Percentiles rank a stretch among this genome's conserved stretches.
Conservation (phyloP, 805 yeast genomes). For the Yarrowia sp. region DNA sequence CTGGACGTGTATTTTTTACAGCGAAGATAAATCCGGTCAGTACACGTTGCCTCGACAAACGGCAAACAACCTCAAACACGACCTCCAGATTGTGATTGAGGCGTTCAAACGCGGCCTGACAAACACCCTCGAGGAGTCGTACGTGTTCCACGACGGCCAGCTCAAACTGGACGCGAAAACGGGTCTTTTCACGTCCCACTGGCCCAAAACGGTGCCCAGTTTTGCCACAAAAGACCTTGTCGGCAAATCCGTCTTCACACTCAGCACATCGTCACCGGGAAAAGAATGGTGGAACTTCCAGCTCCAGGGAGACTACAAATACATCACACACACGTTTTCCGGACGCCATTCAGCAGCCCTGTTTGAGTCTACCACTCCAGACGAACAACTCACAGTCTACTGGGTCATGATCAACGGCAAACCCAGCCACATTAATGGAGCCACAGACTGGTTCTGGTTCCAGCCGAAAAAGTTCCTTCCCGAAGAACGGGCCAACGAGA, state of each 20-base stretch:
- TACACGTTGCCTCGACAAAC: not conserved
- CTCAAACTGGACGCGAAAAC: not conserved
- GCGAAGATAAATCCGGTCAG: not conserved
- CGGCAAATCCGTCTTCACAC: constrained; percentile 3
- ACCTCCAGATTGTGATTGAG: not conserved
- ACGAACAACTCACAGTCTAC: not conserved
- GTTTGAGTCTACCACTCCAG: not conserved
- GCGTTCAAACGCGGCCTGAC: not conserved
- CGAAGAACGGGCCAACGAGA: not conserved
- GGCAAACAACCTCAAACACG: not conserved
- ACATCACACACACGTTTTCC: not conserved
- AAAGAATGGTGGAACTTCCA: constrained; percentile 23
- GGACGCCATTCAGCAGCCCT: not conserved
- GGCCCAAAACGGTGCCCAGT: not conserved
- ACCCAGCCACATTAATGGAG: not conserved
- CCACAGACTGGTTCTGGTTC: constrained; percentile 22
- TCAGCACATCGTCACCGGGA: not conserved
- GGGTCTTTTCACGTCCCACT: not conserved
- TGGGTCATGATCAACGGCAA: constrained; percentile 1
- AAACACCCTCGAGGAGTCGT: not conserved
- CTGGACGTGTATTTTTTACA: constrained; percentile 12
- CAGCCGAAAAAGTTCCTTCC: constrained; percentile 6
- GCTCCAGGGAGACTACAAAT: constrained; percentile 1
- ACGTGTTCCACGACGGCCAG: constrained; percentile 11
- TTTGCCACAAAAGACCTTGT: not conserved